Conservation (phyloP, 202 grass and related monocot genomes). For the Bolboschoenoplectus hybrid region DNA sequence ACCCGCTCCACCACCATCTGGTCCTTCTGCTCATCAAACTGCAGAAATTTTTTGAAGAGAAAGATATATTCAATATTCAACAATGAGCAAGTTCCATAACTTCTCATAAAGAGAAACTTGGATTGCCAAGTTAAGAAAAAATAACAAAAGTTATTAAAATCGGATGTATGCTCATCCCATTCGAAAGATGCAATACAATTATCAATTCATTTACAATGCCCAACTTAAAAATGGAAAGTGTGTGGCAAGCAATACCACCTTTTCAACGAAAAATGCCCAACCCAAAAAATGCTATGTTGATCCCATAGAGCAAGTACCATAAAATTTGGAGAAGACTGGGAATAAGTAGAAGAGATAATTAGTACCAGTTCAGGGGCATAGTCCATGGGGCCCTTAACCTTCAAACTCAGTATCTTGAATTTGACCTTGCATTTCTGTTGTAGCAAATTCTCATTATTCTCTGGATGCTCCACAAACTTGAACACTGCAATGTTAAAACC, state of each 20-base stretch:
- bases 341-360: slow-evolving; percentile 22
- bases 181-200: not conserved
- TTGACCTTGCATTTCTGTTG: slow-evolving; percentile 88
- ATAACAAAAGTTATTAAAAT: not conserved
- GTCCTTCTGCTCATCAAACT: slow-evolving; percentile 99
- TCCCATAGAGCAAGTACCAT: slow-evolving; percentile 29
- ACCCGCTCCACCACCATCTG: slow-evolving; percentile 84
- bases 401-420: slow-evolving; percentile 99
- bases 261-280: not conserved
- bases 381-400: slow-evolving; percentile 94
- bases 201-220: slow-evolving; percentile 10
- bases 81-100: not conserved
- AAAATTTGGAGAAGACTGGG: not conserved
- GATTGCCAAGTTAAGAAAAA: not conserved
- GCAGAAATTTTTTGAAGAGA: slow-evolving; percentile 21
- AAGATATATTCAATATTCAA: not conserved
- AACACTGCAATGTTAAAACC: slow-evolving; percentile 54
- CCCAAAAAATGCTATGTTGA: slow-evolving; percentile 26
- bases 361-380: slow-evolving; percentile 92
- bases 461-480: slow-evolving; percentile 98
- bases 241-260: not conserved
- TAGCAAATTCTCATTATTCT: slow-evolving; percentile 87
- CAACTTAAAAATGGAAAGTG: slow-evolving; percentile 6
- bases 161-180: not conserved
- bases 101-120: not conserved